Percentiles rank a stretch among this genome's conserved stretches.
Evolutionary conservation across 2,329 filamentous ascomycete species (phyloP).

Genomic region (Aureobasidium subglaciale): DNA sequence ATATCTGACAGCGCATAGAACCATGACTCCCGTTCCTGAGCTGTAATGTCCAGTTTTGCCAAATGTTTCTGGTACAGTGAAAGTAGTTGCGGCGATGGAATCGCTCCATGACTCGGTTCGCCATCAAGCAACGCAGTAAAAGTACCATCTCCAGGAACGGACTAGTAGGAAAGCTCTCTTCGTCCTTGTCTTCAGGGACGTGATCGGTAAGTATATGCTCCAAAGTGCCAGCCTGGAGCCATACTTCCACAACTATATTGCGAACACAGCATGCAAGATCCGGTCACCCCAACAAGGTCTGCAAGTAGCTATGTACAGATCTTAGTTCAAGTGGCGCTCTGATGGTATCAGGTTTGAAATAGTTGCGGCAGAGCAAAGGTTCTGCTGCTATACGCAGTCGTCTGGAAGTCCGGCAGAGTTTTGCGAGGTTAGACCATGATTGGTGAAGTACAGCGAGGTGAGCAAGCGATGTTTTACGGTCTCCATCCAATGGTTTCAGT

Average conservation of each 20-base stretch:
- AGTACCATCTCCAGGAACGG: neutral
- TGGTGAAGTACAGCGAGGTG: neutral
- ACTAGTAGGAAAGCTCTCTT: neutral
- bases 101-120: neutral
- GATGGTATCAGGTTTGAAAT: neutral
- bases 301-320: neutral
- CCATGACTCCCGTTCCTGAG: neutral
- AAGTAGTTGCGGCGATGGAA: neutral
- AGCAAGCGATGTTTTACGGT: too few relatives aligned
- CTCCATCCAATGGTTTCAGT: neutral
- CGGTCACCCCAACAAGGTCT: neutral
- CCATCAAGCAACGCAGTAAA: neutral
- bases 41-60: neutral
- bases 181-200: neutral
- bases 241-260: neutral
- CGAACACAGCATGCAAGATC: neutral
- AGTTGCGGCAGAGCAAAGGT: neutral
- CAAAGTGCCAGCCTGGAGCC: neutral
- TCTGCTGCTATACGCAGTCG: neutral
- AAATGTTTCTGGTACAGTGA: neutral
- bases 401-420: neutral
- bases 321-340: neutral
- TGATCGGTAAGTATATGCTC: neutral
- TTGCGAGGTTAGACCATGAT: neutral
- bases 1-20: neutral